These are phyloP conservation scores for Misopates orontium DNA, from an alignment of 257 asterid species.

Conservation along the genomic window DNA sequence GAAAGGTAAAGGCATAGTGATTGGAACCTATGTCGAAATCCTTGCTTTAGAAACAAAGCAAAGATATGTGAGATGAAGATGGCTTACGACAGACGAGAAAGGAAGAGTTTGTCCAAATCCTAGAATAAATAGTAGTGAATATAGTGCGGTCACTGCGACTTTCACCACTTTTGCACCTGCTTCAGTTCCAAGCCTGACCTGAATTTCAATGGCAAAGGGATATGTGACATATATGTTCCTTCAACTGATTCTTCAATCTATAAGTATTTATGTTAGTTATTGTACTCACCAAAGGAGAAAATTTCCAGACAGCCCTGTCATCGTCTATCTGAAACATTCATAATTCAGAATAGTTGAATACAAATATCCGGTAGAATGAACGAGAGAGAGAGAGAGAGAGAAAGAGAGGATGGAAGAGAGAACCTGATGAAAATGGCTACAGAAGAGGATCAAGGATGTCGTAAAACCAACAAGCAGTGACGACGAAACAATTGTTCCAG, in stretches of 20 bases:
- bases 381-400: not conserved
- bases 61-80: not conserved
- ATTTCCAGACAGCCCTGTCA: conserved; percentile 69
- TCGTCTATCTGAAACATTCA: conserved; percentile 55
- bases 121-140: conserved; percentile 48
- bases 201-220: conserved; percentile 24
- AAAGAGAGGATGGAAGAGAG: conserved; percentile 16
- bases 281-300: conserved; percentile 74
- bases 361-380: not conserved
- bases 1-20: too few species aligned
- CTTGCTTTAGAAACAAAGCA: not conserved
- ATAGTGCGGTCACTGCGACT: conserved; percentile 51
- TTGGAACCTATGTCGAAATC: not conserved
- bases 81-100: conserved; percentile 57
- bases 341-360: conserved; percentile 22
- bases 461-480: conserved; percentile 88
- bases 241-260: conserved; percentile 12
- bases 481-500: conserved; percentile 60
- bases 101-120: conserved; percentile 71
- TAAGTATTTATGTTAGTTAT: not conserved
- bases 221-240: not conserved
- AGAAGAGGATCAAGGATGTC: conserved; percentile 81
- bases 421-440: conserved; percentile 98
- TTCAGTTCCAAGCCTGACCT: conserved; percentile 79
- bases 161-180: conserved; percentile 63